Base-by-base conservation (phyloP, 208 protist genomes). In the Tetramitus jugosus region DNA sequence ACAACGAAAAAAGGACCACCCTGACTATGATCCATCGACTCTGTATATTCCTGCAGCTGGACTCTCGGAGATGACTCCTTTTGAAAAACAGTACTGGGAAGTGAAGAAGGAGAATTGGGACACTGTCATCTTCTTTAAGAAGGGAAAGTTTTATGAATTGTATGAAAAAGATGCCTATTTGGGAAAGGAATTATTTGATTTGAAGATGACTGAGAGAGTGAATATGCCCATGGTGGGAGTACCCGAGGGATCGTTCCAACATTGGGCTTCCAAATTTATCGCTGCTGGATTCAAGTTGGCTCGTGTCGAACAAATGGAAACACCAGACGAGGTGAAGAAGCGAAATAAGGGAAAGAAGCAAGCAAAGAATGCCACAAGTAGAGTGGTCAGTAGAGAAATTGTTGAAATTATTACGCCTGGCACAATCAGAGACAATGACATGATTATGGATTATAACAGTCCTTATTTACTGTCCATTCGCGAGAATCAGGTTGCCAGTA, bases 131-230 rank as follows among this genome's bases (percentile, higher is more conserved):
- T 96, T 97, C 56, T 97, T 96, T 82, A 96, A 96, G 80, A 97
- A 97, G 82, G 94, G 93, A 31, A 94, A 93, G 69, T 96, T 96
- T 85, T 97, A 97, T 85, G 94, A 97, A 78, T 81, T 97, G 1
- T 97, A 96, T 79, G 94, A 96, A 80, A 76, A 79, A 46, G 94
- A 97, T 77, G 93, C 93, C 0, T 90, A 93, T 8, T 91, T 96
- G 62, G 92, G 85, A 0, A 85, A 90, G 52, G 83, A 87, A 13
- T 90, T 96, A 75, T 96, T 97, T 81, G 93, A 93, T n/a, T 81
- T 96, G 42, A 96, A 95, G 80, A 86, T 96, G 79, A 91, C 94
- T 7, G 86, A 93, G 76, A 81, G 91, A 8, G 89, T 90, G 1
- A 95, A 94, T 76, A 97, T 96, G 92, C 79, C 89, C 37, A 90